These are phyloP conservation scores for Boletus sp. DNA, from an alignment of 768 basidiomycete species.

Conservation along the genomic window DNA sequence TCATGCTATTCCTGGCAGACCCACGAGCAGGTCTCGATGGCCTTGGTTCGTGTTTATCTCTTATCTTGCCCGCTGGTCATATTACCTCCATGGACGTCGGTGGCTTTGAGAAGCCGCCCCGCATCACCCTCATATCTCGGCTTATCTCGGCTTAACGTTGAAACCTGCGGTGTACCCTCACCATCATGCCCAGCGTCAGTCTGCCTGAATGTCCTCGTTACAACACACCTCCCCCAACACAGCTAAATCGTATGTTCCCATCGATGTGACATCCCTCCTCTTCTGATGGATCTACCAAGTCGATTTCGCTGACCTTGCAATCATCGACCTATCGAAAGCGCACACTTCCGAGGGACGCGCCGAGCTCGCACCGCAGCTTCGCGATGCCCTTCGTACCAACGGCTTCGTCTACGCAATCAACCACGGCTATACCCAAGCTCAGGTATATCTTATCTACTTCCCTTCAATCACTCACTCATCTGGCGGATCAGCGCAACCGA, in stretches of 20 bases:
- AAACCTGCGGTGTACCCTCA: neutral
- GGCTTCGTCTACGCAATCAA: slow-evolving; percentile 44
- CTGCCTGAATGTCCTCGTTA: slow-evolving; percentile 38
- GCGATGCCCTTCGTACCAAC: slow-evolving; percentile 43
- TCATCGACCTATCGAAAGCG: slow-evolving; percentile 49
- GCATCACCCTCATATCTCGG: too few species aligned
- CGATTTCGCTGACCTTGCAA: slow-evolving; percentile 49
- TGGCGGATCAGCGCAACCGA: slow-evolving; percentile 36
- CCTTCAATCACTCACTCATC: slow-evolving; percentile 13
- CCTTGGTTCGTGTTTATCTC: too few species aligned
- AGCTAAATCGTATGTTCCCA: slow-evolving; percentile 32
- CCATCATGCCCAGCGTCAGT: slow-evolving; percentile 19
- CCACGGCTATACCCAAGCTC: slow-evolving; percentile 38
- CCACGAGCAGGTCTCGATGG: too few species aligned
- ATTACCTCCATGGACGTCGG: too few species aligned
- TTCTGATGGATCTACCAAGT: slow-evolving; percentile 35
- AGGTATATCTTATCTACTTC: slow-evolving; percentile 17
- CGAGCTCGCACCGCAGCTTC: slow-evolving; percentile 40
- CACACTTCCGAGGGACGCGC: slow-evolving; percentile 40
- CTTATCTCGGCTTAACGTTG: too few species aligned
- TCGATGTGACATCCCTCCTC: too few species aligned
- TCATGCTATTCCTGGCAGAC: too few species aligned
- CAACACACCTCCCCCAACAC: slow-evolving; percentile 31
- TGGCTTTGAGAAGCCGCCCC: too few species aligned
- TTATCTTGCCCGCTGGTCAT: too few species aligned